Base-by-base conservation (phyloP, 257 asterid species). In the Thymus mandschuricus region DNA sequence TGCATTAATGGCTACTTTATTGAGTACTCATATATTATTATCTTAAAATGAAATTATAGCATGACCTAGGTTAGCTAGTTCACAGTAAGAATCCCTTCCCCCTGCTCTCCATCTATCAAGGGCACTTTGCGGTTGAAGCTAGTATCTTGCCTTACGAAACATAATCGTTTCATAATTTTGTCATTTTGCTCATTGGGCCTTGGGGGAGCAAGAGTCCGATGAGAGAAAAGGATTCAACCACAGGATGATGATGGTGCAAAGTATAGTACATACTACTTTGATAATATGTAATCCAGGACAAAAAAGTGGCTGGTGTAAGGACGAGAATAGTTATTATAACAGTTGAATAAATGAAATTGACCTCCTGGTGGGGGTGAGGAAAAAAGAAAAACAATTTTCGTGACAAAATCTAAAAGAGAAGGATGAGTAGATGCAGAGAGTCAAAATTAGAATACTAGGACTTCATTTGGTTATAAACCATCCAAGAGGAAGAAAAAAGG, bases 31-130 rank as follows among this genome's bases (percentile, higher is more conserved):
- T 27, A 54, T 41, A 28, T 50, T 31, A 52, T 62, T 6, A 8
- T 35, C 6, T 48, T 54, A 56, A 66, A 15, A 69, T 65, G 10
- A n/a, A 40, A 56, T 48, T 11, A 41, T 64, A 64, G 40, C 33
- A 49, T 27, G 68, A 21, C 35, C 68, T 60, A n/a, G 30, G 38
- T 21, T 10, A 4, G 21, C 33, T 49, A 28, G 34, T 60, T 71
- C 13, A 31, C 52, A 27, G 40, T 48, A 41, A 59, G 41, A 15
- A 43, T 50, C 52, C 34, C 34, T 3, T 54, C 1, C 58, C 58
- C 31, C 29, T 44, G 60, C 13, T 2, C 61, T 51, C 28, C 51
- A 27, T 41, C 54, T 34, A 7, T 0, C 30, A 60, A 60, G 54
- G 43, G 51, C 54, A 45, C 11, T 35, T 15, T 4, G 55, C 10